These are phyloP conservation scores for Blastobotrys illinoisensis DNA, from an alignment of 1,139 yeast species.

Conservation along the genomic window DNA sequence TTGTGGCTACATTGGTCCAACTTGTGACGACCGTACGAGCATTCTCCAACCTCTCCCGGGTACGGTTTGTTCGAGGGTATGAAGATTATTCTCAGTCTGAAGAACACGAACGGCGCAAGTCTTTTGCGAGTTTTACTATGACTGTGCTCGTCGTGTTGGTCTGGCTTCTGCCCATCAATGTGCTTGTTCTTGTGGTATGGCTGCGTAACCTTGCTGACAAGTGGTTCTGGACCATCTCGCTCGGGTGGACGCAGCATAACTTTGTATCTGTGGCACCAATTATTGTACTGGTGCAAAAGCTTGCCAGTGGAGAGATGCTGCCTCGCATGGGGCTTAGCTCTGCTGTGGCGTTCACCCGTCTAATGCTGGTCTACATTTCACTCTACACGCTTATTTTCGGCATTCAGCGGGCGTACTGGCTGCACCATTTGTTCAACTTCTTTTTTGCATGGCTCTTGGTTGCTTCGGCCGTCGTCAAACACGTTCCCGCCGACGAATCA, in stretches of 20 bases:
- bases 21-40: constrained; percentile 2
- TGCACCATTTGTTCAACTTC: constrained; percentile 31
- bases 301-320: constrained; percentile 17
- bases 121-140: constrained; percentile 16
- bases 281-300: constrained; percentile 19
- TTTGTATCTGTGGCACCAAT: constrained; percentile 29
- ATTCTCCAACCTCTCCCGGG: neutral
- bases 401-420: constrained; percentile 31
- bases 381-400: constrained; percentile 31
- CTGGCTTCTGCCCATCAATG: constrained; percentile 32
- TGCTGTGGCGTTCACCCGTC: constrained; percentile 15
- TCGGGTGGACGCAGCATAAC: constrained; percentile 28
- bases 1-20: constrained; percentile 31
- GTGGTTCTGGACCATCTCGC: constrained; percentile 25
- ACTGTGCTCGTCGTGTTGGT: constrained; percentile 26
- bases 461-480: constrained; percentile 3
- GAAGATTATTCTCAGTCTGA: neutral
- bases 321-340: constrained; percentile 11
- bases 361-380: constrained; percentile 23
- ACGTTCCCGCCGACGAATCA: neutral
- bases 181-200: constrained; percentile 35
- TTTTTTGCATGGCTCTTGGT: constrained; percentile 26
- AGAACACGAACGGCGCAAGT: neutral
- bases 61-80: neutral
- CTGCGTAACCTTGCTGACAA: constrained; percentile 28